Conservation (phyloP, 495 filamentous ascomycete species). For the Penicillium coprophilum region DNA sequence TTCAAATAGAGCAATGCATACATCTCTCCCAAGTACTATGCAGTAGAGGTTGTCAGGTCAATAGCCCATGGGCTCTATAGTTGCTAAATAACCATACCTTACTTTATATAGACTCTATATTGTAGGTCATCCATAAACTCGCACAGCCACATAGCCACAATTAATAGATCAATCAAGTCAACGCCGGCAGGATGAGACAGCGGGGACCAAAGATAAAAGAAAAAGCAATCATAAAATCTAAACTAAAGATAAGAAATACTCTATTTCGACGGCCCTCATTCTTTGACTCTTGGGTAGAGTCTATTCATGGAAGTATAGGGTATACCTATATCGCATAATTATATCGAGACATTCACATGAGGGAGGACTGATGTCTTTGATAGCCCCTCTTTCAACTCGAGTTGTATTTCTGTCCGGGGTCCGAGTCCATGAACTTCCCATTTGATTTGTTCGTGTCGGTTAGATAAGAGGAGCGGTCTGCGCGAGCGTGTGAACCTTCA, state of each 20-base stretch:
- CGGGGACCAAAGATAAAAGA: background rate
- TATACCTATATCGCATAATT: background rate
- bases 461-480: slow-evolving; percentile 10
- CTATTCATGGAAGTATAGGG: background rate
- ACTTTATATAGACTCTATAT: too few relatives aligned
- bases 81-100: too few relatives aligned
- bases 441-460: slow-evolving; percentile 1
- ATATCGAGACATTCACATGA: background rate
- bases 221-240: background rate
- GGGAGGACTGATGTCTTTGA: background rate
- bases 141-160: too few relatives aligned
- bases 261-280: background rate
- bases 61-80: background rate
- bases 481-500: background rate
- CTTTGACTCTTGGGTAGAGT: background rate
- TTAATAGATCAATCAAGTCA: too few relatives aligned
- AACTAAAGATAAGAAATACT: background rate
- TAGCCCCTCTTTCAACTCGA: background rate
- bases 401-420: background rate
- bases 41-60: background rate
- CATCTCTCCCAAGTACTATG: background rate
- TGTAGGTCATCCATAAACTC: too few relatives aligned
- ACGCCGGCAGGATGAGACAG: too few relatives aligned
- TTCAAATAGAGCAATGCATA: background rate
- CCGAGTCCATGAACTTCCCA: background rate